Evolutionary conservation across 257 asterid species (phyloP).

Genomic region (Avicennia marina): DNA sequence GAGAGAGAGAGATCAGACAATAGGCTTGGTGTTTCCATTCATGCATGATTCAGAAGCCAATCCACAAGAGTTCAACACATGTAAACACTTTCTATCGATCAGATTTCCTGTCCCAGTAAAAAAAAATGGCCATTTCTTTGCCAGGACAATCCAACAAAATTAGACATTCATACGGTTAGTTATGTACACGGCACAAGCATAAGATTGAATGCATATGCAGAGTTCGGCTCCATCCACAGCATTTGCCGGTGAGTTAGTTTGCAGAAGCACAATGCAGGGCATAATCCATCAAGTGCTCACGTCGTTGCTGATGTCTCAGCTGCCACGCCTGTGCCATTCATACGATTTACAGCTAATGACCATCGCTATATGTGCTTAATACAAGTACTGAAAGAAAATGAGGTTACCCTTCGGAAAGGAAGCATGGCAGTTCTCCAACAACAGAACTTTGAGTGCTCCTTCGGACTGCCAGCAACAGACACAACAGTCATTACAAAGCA

Average conservation of each 20-base stretch:
- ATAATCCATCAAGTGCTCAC: slow-evolving; percentile 25
- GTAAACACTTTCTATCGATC: too few species aligned
- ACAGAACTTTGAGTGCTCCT: slow-evolving; percentile 30
- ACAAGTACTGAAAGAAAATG: neutral
- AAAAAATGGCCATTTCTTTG: too few species aligned
- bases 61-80: too few species aligned
- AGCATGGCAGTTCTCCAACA: slow-evolving; percentile 53
- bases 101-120: too few species aligned
- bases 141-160: too few species aligned
- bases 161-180: too few species aligned
- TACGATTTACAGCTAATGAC: too few species aligned
- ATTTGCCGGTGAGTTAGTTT: slow-evolving; percentile 6
- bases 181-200: too few species aligned
- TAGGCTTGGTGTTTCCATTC: too few species aligned
- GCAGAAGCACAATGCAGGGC: slow-evolving; percentile 36
- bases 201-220: too few species aligned
- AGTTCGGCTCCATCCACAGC: neutral
- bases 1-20: too few species aligned
- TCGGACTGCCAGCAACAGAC: slow-evolving; percentile 17
- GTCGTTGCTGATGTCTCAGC: slow-evolving; percentile 30
- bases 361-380: neutral
- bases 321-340: slow-evolving; percentile 56
- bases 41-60: too few species aligned
- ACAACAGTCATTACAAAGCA: neutral
- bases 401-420: slow-evolving; percentile 50